A percentile compares a stretch with the other conserved stretches of the same genome.
Conservation (phyloP, 495 filamentous ascomycete genomes). For the Copromyces sp. region DNA sequence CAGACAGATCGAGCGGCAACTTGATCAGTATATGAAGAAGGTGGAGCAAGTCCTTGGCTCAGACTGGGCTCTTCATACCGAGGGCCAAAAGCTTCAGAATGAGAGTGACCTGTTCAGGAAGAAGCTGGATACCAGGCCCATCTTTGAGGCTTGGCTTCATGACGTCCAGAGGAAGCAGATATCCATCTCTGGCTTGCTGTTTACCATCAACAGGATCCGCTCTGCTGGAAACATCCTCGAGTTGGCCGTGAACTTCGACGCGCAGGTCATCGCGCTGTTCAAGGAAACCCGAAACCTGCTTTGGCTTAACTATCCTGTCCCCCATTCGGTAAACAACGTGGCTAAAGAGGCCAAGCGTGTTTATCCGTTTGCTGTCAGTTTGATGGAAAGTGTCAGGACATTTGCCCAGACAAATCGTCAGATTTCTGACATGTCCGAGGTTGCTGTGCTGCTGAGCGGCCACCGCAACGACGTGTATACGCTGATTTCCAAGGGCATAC, state of each 20-base stretch:
- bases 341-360: slow-evolving; percentile 96
- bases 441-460: slow-evolving; percentile 75
- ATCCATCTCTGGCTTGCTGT: slow-evolving; percentile 82
- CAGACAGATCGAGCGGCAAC: slow-evolving; percentile 88
- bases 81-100: slow-evolving; percentile 84
- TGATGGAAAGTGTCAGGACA: slow-evolving; percentile 95
- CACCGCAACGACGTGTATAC: slow-evolving; percentile 80
- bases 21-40: slow-evolving; percentile 93
- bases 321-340: slow-evolving; percentile 85
- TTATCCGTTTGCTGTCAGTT: slow-evolving; percentile 91
- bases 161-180: slow-evolving; percentile 81
- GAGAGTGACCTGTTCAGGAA: slow-evolving; percentile 88
- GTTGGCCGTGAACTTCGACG: slow-evolving; percentile 89
- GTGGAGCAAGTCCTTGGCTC: slow-evolving; percentile 90
- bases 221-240: slow-evolving; percentile 78
- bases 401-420: slow-evolving; percentile 75
- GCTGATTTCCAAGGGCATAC: slow-evolving; percentile 75
- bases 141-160: slow-evolving; percentile 90
- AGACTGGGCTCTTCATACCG: slow-evolving; percentile 87
- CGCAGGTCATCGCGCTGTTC: slow-evolving; percentile 92
- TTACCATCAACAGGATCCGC: slow-evolving; percentile 78
- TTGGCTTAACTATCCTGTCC: slow-evolving; percentile 87
- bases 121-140: slow-evolving; percentile 85
- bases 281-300: slow-evolving; percentile 96
- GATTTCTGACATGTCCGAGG: slow-evolving; percentile 73